Conservation (phyloP, 345 rosid genomes). For the Eucalyptus cloeziana region DNA sequence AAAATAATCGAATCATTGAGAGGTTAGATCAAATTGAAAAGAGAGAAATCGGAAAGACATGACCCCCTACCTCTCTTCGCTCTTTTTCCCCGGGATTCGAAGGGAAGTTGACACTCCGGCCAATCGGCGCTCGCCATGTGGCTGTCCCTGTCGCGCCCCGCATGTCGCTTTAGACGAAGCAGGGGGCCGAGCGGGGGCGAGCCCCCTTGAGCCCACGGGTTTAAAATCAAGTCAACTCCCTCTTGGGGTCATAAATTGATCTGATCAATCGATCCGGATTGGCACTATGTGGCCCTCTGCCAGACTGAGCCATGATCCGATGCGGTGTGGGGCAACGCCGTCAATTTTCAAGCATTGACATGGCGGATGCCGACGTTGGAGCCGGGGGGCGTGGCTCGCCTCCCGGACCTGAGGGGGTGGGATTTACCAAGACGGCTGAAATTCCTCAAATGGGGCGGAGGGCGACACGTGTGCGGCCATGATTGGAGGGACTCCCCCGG, state of each 20-base stretch:
- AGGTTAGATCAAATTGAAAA: not conserved
- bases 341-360: not conserved
- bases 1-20: not conserved
- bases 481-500: not conserved
- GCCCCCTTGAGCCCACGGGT: not conserved
- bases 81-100: not conserved
- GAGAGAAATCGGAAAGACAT: not conserved
- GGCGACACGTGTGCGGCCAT: not conserved
- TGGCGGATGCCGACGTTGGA: conserved; percentile 12
- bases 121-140: not conserved
- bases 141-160: not conserved
- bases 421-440: conserved; percentile 9
- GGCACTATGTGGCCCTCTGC: not conserved
- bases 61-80: not conserved
- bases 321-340: not conserved
- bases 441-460: not conserved
- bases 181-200: not conserved
- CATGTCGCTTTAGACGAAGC: not conserved
- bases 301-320: not conserved
- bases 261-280: not conserved
- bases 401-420: not conserved
- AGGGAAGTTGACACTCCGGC: not conserved
- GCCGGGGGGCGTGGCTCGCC: not conserved
- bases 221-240: not conserved
- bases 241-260: not conserved